Conservation (phyloP, 2,329 filamentous ascomycete species). For the Mycocentrospora acerina region DNA sequence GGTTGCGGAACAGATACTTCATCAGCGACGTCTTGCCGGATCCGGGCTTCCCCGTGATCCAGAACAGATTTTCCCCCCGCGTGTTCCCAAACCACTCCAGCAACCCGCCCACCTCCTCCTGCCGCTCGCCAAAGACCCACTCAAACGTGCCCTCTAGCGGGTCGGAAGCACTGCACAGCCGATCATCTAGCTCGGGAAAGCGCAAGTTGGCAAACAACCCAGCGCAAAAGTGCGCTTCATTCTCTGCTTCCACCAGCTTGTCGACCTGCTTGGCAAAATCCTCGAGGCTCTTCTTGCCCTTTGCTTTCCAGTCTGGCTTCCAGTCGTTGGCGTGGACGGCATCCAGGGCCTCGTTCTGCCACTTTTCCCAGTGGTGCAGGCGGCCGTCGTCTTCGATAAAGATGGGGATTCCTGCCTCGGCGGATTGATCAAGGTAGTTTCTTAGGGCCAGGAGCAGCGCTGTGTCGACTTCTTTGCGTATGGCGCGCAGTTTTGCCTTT, state of each 20-base stretch:
- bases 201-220: slow-evolving; percentile 23
- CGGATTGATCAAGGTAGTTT: slow-evolving; percentile 31
- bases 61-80: slow-evolving; percentile 30
- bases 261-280: slow-evolving; percentile 31
- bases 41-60: slow-evolving; percentile 44
- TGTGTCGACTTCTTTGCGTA: slow-evolving; percentile 28
- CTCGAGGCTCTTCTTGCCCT: slow-evolving; percentile 32
- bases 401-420: slow-evolving; percentile 28
- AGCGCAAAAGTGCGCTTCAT: slow-evolving; percentile 24
- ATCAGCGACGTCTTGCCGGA: slow-evolving; percentile 53
- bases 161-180: slow-evolving; percentile 21
- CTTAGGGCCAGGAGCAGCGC: slow-evolving; percentile 28
- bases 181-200: slow-evolving; percentile 27
- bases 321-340: slow-evolving; percentile 27
- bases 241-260: slow-evolving; percentile 17
- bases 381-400: slow-evolving; percentile 20
- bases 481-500: slow-evolving; percentile 25
- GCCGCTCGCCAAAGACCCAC: slow-evolving; percentile 24
- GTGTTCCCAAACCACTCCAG: slow-evolving; percentile 30
- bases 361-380: slow-evolving; percentile 23
- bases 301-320: slow-evolving; percentile 23
- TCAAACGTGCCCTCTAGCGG: slow-evolving; percentile 24
- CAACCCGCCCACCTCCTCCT: slow-evolving; percentile 18
- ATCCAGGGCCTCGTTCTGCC: slow-evolving; percentile 31
- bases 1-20: slow-evolving; percentile 38